Base-by-base conservation (phyloP, 306 rosid species). In the Citrullus mucosospermus region DNA sequence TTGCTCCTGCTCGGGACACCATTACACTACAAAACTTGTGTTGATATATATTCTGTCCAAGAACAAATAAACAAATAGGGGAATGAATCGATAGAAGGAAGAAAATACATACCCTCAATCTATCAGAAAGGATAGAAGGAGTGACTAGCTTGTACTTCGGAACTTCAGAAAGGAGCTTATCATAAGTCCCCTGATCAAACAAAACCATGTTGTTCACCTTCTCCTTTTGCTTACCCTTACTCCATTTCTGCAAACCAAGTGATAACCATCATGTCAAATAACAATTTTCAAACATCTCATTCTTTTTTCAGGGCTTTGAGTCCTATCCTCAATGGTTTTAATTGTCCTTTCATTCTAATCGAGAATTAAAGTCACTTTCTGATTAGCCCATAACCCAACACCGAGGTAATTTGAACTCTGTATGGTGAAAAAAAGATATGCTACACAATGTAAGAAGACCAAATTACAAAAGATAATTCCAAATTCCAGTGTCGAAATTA, bases 181-280 rank as follows among this genome's bases (percentile, higher is more conserved):
- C 82, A 50, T 80, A 80, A 3, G 74, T 80, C 14, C 53, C 82
- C 65, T 80, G 82, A 80, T 80, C 82, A 25, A 80, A 80, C 32
- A 80, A 66, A 20, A 80, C 79, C 82, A 80, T 80, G 63, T 80
- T 80, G 78, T 80, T 80, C 63, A 80, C 82, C 78, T 80, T 80
- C 62, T 80, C 82, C 82, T 80, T 80, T 80, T 80, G 82, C 74
- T 80, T 80, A 3, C 82, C 82, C 55, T 80, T 80, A 63, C 82
- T 80, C 82, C 79, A 80, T 60, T 80, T 80, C 82, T 80, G 46
- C 73, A 80, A 17, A 28, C 20, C 18, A 75, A 9, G 0, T 32
- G 44, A 53, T 2, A 20, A 43, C 2, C 5, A 9, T 0, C 75
- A 48, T 38, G 18, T 69, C 10, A 44, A 69, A 66, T 17, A 13